Evolutionary conservation across 305 asterid genomes (phyloP), one percentile per base, ranked within the genome.

Genomic region (Rubia balearica): DNA sequence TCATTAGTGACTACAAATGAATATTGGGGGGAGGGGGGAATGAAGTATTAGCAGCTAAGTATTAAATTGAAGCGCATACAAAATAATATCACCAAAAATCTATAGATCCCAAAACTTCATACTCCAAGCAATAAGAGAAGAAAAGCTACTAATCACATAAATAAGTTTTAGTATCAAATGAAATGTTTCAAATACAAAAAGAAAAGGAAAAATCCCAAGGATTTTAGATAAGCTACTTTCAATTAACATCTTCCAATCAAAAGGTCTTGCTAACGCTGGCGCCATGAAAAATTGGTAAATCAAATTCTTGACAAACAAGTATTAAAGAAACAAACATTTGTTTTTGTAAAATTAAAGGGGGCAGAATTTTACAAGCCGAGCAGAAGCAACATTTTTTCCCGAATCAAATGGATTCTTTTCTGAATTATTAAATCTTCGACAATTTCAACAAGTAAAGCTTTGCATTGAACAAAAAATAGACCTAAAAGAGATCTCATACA

Each of bases 141-240:
- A 33, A 3, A 33, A 33, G 5, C 5, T 33, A 33, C 36, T 33
- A 33, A 33, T 33, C 36, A 33, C 36, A 33, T 33, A 33, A 33
- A 33, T 0, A 33, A 33, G 36, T 33, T 33, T 33, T 3, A 33
- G 36, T 0, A 33, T 33, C 36, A 33, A 33, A 33, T 33, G 36
- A 33, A 33, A 33, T 33, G 36, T 33, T 33, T 5, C 36, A 33
- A 33, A 33, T 3, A 4, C 3, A 33, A 33, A n/a, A 33, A 33
- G 36, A 33, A 0, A 33, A 4, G 36, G 5, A 74, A 57, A 74
- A 74, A 61, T 5, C 65, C 63, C 63, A 74, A 60, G 46, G 69
- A 67, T 59, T 74, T 51, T 70, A 69, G 67, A 61, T 74, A 61
- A 74, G 70, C 65, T 61, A 64, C 36, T 51, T 17, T 43, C 43